A percentile compares a stretch with the other conserved stretches of the same genome.
These are phyloP conservation scores for Nemania abortiva DNA, from an alignment of 2,329 filamentous ascomycete species.

Conservation along the genomic window DNA sequence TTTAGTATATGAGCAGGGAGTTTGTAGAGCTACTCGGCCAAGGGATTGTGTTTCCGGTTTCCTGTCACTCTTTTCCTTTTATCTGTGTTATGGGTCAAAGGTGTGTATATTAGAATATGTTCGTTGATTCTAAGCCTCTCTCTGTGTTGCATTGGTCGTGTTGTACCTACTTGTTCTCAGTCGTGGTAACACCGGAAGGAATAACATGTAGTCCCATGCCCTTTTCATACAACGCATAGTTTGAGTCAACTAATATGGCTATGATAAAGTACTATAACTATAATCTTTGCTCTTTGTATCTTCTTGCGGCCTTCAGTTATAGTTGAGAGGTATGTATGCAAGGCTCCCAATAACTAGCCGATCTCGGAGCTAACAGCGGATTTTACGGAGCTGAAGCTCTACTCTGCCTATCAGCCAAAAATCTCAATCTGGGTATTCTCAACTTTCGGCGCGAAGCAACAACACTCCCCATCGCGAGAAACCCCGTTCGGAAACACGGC, in stretches of 20 bases:
- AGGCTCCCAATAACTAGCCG: neutral
- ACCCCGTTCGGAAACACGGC: neutral
- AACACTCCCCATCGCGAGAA: neutral
- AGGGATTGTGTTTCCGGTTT: too few species aligned
- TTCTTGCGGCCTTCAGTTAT: neutral
- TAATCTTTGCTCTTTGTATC: neutral
- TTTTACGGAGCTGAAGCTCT: constrained; percentile 15
- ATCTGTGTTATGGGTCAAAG: too few species aligned
- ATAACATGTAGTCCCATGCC: too few species aligned
- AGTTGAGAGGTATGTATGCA: neutral
- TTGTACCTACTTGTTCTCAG: too few species aligned
- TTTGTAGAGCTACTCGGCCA: too few species aligned
- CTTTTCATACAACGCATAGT: too few species aligned
- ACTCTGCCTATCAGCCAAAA: neutral
- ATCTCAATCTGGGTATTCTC: neutral
- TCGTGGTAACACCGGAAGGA: too few species aligned
- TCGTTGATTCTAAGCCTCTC: too few species aligned
- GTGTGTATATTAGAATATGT: too few species aligned
- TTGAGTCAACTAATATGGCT: neutral
- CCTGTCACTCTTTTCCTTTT: too few species aligned
- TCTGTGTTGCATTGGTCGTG: too few species aligned
- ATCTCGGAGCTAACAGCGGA: constrained; percentile 14
- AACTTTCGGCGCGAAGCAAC: neutral
- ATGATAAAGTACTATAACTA: neutral
- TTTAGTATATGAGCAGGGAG: too few species aligned